phyloP scores from a whole-genome alignment of 2,329 filamentous ascomycete genomes.

The Penicillium paneum region DNA sequence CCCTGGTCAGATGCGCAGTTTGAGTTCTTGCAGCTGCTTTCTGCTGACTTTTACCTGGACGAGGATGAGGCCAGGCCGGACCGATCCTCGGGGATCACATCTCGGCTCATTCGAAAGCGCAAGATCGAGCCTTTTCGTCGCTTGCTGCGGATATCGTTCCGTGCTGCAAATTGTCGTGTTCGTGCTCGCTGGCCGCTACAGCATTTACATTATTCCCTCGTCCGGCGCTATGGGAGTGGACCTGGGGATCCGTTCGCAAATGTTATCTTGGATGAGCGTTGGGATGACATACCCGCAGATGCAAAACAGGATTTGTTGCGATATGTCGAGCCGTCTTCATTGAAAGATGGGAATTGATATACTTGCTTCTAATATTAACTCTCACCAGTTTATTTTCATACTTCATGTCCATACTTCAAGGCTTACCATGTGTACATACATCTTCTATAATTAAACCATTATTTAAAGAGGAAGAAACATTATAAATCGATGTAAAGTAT shows the following conservation, averaged over 20 bases:
- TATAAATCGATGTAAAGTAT: not conserved
- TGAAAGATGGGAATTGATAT: not conserved
- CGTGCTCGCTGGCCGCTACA: constrained; percentile 34
- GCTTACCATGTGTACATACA: not conserved
- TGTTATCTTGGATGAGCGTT: constrained; percentile 32
- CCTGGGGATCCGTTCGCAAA: constrained; percentile 35
- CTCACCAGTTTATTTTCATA: not conserved
- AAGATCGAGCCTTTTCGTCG: constrained; percentile 33
- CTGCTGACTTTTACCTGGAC: constrained; percentile 39
- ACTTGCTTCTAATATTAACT: not conserved
- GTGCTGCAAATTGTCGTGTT: constrained; percentile 32
- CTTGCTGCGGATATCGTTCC: constrained; percentile 32
- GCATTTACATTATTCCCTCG: constrained; percentile 31
- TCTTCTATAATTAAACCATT: not conserved
- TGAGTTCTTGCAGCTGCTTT: constrained; percentile 39
- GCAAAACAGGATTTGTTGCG: constrained; percentile 28
- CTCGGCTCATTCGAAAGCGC: constrained; percentile 36
- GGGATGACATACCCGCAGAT: constrained; percentile 29
- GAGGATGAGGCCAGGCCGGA: constrained; percentile 26
- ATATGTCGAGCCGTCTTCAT: constrained; percentile 5
- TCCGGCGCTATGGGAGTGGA: constrained; percentile 28
- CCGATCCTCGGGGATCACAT: constrained; percentile 33
- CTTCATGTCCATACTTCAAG: not conserved
- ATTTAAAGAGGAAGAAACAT: not conserved
- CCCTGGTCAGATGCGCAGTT: constrained; percentile 42